Evolutionary conservation across 73 alveolate genomes (phyloP), one percentile per base, ranked within the genome.

Genomic region (Diophrys sp.): DNA sequence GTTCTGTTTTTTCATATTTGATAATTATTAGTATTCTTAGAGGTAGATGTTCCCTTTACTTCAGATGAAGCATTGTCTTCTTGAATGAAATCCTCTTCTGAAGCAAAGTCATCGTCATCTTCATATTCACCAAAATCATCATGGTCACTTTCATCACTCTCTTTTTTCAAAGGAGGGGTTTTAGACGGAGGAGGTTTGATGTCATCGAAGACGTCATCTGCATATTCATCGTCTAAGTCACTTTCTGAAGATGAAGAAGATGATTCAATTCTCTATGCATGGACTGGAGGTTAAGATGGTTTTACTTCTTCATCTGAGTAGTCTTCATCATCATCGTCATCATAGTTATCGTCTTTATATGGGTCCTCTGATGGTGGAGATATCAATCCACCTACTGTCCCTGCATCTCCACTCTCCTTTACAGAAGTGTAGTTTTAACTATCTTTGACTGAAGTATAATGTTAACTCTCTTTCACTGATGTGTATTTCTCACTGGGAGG

Each of bases 221-320:
- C n/a, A n/a, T n/a, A n/a, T 44, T 44, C 62, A 44, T 44, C 62
- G 62, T 44, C 62, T 44, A 44, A 11, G 62, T 44, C 62, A 44
- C 18, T 18, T 44, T 44, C 62, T 11, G 5, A 5, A 44, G 5
- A 5, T 44, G 62, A 44, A 44, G 5, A 5, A 11, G 5, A 18
- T 44, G 5, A 11, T 11, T 5, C n/a, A 11, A 11, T 44, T 44
- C 18, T 11, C 18, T 44, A 44, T 5, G 62, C 18, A 11, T 5
- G 5, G 62, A 44, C 18, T 11, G 62, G 62, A 44, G 62, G 62
- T 44, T 44, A 18, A 18, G 18, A 11, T 11, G 62, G 62, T 5
- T 11, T 44, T 44, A 5, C 62, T 18, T 44, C 62, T 11, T 44
- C 62, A 11, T 44, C 62, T 11, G 62, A 11, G 62, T 44, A 44